Base-by-base conservation (phyloP, 108 stramenopile species). In the Skeletonema tropicum region DNA sequence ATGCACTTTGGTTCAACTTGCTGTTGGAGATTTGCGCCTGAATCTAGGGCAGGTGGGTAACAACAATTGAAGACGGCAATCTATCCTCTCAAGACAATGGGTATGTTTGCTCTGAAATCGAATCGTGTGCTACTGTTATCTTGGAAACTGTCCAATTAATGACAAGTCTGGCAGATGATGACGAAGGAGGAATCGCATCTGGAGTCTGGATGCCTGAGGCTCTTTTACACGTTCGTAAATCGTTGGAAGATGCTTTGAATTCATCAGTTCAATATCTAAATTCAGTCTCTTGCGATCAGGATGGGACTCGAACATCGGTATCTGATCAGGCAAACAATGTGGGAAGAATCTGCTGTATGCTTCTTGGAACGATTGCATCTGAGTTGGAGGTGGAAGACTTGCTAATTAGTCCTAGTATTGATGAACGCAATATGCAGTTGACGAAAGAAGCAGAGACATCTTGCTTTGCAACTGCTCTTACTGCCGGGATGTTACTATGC, bases 231-330 rank as follows among this genome's bases (percentile, higher is more conserved):
- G 41, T 76, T 61, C 80, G 73, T 13, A 41, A 57, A 65, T 81
- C 80, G 12, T 42, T 81, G 35, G 64, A 76, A 32, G 80, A 81
- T 81, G 80, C 80, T 23, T 71, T 81, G 41, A 72, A 81, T 57
- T 61, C 80, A 26, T 64, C 75, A 2, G 36, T 81, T 26, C 80
- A 81, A 66, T 81, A 70, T 32, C 57, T 74, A 32, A 76, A 71
- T 49, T 39, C 58, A 4, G 4, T 75, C 17, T 19, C 21, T 4
- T 7, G 61, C 3, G 58, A 57, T 68, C 39, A 68, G 25, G 39
- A 68, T 38, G n/a, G 42, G 9, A 19, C 29, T 23, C 33, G 13
- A 11, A 11, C 19, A 6, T 35, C 13, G 48, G 6, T 48, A 15
- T 13, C 29, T 38, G 30, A 25, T 68, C 33, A 62, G 48, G 21